These are phyloP conservation scores for Cynanchum wilfordii DNA, from an alignment of 257 asterid genomes.

Conservation along the genomic window DNA sequence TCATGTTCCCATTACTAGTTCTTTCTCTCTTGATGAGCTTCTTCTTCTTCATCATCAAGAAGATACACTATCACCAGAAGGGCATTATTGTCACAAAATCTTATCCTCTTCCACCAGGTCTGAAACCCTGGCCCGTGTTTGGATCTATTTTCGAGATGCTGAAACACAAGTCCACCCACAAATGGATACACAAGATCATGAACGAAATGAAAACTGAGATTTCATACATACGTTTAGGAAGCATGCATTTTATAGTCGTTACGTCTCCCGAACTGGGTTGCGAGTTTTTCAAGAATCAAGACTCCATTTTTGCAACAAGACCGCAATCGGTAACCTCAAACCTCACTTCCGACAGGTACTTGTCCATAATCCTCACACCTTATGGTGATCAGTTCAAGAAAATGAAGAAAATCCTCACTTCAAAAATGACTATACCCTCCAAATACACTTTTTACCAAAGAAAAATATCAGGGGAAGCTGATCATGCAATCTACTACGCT, in stretches of 20 bases:
- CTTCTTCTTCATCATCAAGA: background rate
- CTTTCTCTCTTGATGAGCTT: too few species aligned
- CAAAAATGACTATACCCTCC: background rate
- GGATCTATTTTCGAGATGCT: slow-evolving; percentile 14
- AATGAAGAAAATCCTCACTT: background rate
- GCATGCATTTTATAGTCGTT: slow-evolving; percentile 10
- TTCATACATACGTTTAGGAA: slow-evolving; percentile 15
- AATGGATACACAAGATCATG: slow-evolving; percentile 20
- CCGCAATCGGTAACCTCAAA: slow-evolving; percentile 12
- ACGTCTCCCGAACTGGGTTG: slow-evolving; percentile 29
- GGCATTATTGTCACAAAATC: background rate
- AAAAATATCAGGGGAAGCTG: background rate
- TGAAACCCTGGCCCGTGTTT: slow-evolving; percentile 8
- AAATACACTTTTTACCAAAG: background rate
- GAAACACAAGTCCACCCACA: background rate
- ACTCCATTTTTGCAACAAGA: slow-evolving; percentile 11
- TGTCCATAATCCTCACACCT: slow-evolving; percentile 1
- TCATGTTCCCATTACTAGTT: too few species aligned
- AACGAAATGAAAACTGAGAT: slow-evolving; percentile 21
- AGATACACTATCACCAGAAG: background rate
- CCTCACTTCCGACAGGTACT: slow-evolving; percentile 7
- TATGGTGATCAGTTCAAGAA: slow-evolving; percentile 15
- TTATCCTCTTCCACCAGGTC: slow-evolving; percentile 16
- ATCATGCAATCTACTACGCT: too few species aligned
- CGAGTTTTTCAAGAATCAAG: slow-evolving; percentile 22